Base-by-base conservation (phyloP, 2,329 filamentous ascomycete species). In the Botrytis squamosa region DNA sequence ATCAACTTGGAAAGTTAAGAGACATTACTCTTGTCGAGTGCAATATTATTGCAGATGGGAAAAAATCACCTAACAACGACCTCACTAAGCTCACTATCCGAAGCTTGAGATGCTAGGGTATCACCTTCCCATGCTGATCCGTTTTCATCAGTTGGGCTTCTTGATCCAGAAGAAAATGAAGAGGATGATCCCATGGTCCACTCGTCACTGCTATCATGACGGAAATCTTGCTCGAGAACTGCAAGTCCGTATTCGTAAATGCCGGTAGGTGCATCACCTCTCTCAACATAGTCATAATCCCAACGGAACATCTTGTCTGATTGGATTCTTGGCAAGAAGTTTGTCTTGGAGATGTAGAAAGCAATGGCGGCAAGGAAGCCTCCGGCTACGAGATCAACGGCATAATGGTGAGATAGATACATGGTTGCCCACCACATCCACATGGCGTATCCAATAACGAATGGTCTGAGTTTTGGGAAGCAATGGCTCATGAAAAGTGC, bases 391-490 rank as follows among this genome's bases (percentile, higher is more conserved):
- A 98, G 86, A 82, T 98, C 95, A 59, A 98, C 92, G 46, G 95
- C 95, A 82, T 98, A 98, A 85, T 98, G 95, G 84, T 98, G 95
- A 80, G 93, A 97, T 70, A 98, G 89, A 81, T 98, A 98, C 94
- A 98, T 97, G 78, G 95, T 98, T 20, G 95, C 93, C 94, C 95
- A 98, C 93, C 94, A 98, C 80, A 98, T 91, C 95, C 95, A 98
- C 81, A 92, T 88, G 63, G 92, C 92, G 83, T 98, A 98, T 76
- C 88, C 86, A 76, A 95, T 88, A 83, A 97, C 97, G 71, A 96
- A 84, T 20, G 91, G 90, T 77, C 92, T 90, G 77, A 97, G 88
- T 75, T 89, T 90, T 7, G 95, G 95, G 86, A 98, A 98, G 82
- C 93, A 91, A 83, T 97, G 92, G 83, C 92, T 93, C 91, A 98